Percentiles rank a stretch among this genome's conserved stretches.
Evolutionary conservation across 2,329 filamentous ascomycete species (phyloP).

Genomic region (Botrytis elliptica): DNA sequence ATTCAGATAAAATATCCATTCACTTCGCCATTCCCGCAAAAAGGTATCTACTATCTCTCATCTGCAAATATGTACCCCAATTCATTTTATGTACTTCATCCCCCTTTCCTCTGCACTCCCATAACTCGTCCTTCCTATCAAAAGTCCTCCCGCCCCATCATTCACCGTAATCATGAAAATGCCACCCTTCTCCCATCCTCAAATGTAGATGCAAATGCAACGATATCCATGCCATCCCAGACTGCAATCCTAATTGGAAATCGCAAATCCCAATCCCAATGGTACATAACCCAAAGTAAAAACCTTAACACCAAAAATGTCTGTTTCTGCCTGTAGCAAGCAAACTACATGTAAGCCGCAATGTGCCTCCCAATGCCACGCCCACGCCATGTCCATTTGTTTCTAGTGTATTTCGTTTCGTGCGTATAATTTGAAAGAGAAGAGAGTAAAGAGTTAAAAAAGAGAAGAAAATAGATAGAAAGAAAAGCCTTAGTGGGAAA

Average conservation of each 20-base stretch:
- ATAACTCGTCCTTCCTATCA: not conserved
- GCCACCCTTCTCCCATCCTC: not conserved
- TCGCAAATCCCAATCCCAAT: not conserved
- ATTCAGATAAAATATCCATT: not conserved
- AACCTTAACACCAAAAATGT: not conserved
- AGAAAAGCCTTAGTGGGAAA: not conserved
- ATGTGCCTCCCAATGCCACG: constrained; percentile 5
- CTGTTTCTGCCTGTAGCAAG: not conserved
- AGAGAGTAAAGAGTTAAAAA: not conserved
- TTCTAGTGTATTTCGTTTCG: constrained; percentile 13
- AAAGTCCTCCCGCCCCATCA: not conserved
- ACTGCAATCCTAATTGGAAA: not conserved
- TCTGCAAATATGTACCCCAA: not conserved
- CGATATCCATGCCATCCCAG: not conserved
- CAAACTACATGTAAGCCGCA: not conserved
- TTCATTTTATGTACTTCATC: not conserved
- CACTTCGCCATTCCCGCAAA: not conserved
- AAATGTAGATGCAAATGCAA: constrained; percentile 9
- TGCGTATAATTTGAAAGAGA: constrained; percentile 1
- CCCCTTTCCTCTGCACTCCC: not conserved
- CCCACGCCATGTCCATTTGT: not conserved
- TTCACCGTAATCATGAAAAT: not conserved
- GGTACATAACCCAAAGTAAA: not conserved
- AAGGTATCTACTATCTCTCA: not conserved
- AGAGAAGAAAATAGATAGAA: not conserved